Conservation (phyloP, 1,139 yeast genomes). For the Barnettozyma hawaiiensis region DNA sequence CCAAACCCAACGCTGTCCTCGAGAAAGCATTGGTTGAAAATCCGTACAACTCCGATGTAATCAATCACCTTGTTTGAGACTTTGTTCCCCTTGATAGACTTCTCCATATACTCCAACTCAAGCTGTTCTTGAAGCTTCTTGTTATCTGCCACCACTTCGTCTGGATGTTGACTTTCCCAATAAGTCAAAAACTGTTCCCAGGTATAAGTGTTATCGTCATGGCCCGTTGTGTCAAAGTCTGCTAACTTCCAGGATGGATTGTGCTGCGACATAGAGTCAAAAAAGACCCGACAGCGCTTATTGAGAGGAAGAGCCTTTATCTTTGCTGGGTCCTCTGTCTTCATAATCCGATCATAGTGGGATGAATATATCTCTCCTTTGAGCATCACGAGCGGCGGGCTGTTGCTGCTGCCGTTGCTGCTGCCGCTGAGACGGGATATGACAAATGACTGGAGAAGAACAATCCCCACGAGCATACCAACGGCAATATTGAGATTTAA, state of each 20-base stretch:
- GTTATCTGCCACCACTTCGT: conserved; percentile 10
- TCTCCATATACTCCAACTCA: conserved; percentile 17
- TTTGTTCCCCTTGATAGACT: conserved; percentile 20
- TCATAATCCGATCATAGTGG: not conserved
- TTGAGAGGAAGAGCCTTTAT: conserved; percentile 12
- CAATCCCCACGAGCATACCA: not conserved
- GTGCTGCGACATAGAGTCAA: conserved; percentile 10
- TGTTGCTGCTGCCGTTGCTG: not conserved
- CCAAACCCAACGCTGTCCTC: conserved; percentile 18
- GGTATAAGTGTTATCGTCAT: conserved; percentile 25
- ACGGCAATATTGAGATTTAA: not conserved
- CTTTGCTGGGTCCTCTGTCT: not conserved
- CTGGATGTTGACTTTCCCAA: conserved; percentile 26
- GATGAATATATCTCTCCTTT: not conserved
- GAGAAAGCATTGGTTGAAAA: conserved; percentile 39
- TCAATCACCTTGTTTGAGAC: conserved; percentile 35
- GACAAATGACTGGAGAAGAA: not conserved
- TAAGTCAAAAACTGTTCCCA: conserved; percentile 30
- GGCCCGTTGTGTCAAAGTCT: conserved; percentile 18
- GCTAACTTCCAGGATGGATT: conserved; percentile 21
- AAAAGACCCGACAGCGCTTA: conserved; percentile 19
- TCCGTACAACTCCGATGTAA: conserved; percentile 33
- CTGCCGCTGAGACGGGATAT: not conserved
- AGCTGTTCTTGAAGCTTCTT: conserved; percentile 10
- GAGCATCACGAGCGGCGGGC: not conserved